Evolutionary conservation across 2,329 filamentous ascomycete species (phyloP).

Genomic region (Domatiomyces globalis): DNA sequence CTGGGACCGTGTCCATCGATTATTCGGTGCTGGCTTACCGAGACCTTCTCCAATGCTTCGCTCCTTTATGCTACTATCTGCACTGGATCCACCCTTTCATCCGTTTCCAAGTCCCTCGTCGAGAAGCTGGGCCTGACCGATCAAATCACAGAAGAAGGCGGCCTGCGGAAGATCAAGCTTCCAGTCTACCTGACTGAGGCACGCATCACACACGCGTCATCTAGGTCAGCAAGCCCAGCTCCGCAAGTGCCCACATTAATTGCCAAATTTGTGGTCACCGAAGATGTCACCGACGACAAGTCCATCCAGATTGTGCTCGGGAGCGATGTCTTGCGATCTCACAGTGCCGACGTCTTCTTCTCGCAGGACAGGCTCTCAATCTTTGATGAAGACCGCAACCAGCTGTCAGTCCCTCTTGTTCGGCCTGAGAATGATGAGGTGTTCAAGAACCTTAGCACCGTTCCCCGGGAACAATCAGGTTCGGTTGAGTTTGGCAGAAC

Average conservation of each 20-base stretch:
- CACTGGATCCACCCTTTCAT: slow-evolving; percentile 77
- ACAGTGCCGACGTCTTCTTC: slow-evolving; percentile 81
- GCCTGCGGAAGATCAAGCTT: slow-evolving; percentile 55
- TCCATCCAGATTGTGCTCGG: slow-evolving; percentile 76
- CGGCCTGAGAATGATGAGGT: slow-evolving; percentile 72
- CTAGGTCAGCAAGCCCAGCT: slow-evolving; percentile 50
- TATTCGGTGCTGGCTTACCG: slow-evolving; percentile 87
- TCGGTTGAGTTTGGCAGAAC: neutral
- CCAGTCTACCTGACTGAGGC: slow-evolving; percentile 85
- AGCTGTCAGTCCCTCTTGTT: slow-evolving; percentile 79
- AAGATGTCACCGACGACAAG: slow-evolving; percentile 36
- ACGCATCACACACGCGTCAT: slow-evolving; percentile 60
- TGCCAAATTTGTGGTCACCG: slow-evolving; percentile 61
- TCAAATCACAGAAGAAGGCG: slow-evolving; percentile 52
- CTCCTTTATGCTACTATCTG: slow-evolving; percentile 86
- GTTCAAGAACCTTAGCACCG: slow-evolving; percentile 64
- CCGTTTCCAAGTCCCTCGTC: slow-evolving; percentile 61
- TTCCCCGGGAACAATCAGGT: slow-evolving; percentile 18
- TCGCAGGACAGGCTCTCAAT: slow-evolving; percentile 82
- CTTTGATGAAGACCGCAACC: slow-evolving; percentile 73
- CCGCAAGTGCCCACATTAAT: slow-evolving; percentile 71
- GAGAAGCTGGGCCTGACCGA: slow-evolving; percentile 57
- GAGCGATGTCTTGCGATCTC: slow-evolving; percentile 69
- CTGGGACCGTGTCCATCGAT: slow-evolving; percentile 85
- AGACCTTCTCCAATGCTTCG: slow-evolving; percentile 75